Conservation (phyloP, 768 basidiomycete genomes). For the Pleurotus pulmonarius region DNA sequence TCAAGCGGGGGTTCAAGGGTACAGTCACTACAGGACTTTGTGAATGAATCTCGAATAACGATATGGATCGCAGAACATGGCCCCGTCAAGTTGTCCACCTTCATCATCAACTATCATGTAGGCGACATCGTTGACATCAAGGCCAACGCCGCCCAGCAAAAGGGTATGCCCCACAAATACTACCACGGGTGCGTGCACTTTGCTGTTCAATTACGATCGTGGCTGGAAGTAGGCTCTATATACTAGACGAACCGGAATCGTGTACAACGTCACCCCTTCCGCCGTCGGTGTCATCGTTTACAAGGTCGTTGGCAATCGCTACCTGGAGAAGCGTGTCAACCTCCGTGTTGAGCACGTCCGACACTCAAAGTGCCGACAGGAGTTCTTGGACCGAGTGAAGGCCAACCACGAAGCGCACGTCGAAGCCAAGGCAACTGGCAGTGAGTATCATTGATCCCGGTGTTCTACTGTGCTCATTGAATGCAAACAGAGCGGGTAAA, state of each 20-base stretch:
- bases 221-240: background rate
- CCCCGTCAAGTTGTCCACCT: constrained; percentile 86
- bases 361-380: constrained; percentile 97
- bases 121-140: constrained; percentile 99
- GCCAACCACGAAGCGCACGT: constrained; percentile 79
- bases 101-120: constrained; percentile 87
- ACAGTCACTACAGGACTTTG: constrained; percentile 23
- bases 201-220: background rate
- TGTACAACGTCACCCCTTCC: constrained; percentile 96
- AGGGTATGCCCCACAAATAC: constrained; percentile 99
- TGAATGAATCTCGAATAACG: constrained; percentile 10
- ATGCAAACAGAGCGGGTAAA: constrained; percentile 65
- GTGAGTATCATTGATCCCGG: constrained; percentile 44
- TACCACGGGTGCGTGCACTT: constrained; percentile 79
- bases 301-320: constrained; percentile 99
- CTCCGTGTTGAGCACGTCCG: constrained; percentile 92
- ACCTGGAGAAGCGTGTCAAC: constrained; percentile 99
- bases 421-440: constrained; percentile 88
- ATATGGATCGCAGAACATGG: constrained; percentile 67
- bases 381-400: constrained; percentile 96
- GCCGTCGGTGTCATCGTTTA: constrained; percentile 96
- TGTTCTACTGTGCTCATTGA: background rate
- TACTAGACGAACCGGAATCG: constrained; percentile 88
- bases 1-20: constrained; percentile 99
- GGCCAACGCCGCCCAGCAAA: constrained; percentile 98